These are phyloP conservation scores for Phaffomyces antillensis DNA, from an alignment of 805 yeast genomes.

Conservation along the genomic window DNA sequence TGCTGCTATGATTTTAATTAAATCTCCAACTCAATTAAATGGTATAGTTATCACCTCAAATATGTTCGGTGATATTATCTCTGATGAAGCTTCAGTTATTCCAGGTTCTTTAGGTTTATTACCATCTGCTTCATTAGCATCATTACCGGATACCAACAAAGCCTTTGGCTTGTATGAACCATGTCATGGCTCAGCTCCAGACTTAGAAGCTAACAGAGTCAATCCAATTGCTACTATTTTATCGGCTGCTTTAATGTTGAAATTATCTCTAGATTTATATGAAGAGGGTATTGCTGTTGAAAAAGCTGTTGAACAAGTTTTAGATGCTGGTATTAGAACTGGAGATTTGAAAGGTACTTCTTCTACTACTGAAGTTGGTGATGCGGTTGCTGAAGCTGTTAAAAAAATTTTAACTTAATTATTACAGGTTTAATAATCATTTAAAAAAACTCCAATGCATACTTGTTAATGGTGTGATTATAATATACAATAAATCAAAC, in stretches of 20 bases:
- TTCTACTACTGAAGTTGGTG: constrained; percentile 87
- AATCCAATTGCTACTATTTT: constrained; percentile 94
- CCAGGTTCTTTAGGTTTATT: constrained; percentile 96
- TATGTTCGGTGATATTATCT: constrained; percentile 97
- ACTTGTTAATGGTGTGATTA: neutral
- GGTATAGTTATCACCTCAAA: constrained; percentile 90
- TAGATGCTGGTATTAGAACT: constrained; percentile 82
- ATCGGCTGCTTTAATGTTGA: constrained; percentile 96
- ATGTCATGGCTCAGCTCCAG: constrained; percentile 98
- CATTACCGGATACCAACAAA: constrained; percentile 89
- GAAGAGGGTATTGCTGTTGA: constrained; percentile 87
- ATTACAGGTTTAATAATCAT: neutral
- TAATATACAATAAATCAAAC: neutral
- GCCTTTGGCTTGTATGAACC: constrained; percentile 98
- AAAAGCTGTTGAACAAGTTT: constrained; percentile 74
- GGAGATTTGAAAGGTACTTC: constrained; percentile 86
- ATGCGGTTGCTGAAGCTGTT: constrained; percentile 78
- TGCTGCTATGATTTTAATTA: constrained; percentile 96
- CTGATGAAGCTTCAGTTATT: constrained; percentile 96
- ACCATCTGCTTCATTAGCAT: constrained; percentile 91
- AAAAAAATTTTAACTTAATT: constrained; percentile 38
- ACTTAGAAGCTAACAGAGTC: constrained; percentile 77
- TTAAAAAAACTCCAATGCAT: neutral
- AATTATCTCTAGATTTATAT: constrained; percentile 74
- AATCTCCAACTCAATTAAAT: constrained; percentile 83